Base-by-base conservation (phyloP, 1,284 basidiomycete species). In the Cryptococcus sp. region DNA sequence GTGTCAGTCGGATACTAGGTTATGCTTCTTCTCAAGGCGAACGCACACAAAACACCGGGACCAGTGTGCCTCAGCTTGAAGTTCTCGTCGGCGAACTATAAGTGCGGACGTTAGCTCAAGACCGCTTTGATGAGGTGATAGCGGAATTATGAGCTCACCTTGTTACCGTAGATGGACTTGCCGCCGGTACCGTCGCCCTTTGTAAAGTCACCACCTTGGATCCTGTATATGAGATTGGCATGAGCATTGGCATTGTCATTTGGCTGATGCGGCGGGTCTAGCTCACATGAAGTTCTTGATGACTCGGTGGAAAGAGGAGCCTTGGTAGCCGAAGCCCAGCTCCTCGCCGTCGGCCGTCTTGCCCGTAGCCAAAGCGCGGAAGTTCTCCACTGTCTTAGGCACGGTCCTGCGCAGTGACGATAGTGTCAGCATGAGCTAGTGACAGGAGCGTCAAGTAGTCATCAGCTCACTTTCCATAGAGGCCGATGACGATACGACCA, bases 11-110 rank as follows among this genome's bases (percentile, higher is more conserved):
- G 16, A 40, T 20, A 22, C 11, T 50, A 6, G 51, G 56, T 10
- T 10, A 20, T 39, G 2, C 17, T 42, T n/a, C 16, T 16, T 19
- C 13, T 42, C 31, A 31, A 44, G 16, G 41, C 46, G 3, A 17
- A 62, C 69, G 54, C 40, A 77, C 75, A 94, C 63, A 95, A 85
- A 57, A 85, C 83, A 70, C 92, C 93, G 56, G 89, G 86, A 46
- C 84, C 86, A 65, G 89, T 89, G 82, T 96, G 93, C 77, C 86
- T 87, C 76, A 94, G 88, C 84, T 93, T 80, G 73, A 95, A 95
- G 85, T 94, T 95, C 81, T 87, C 86, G 67, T 87, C 86, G 41
- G 81, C 71, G 74, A 87, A 87, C 65, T 81, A 46, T 0, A 7
- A 35, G 5, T 17, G n/a, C n/a, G 13, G 1, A 40, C 40, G 22